A percentile compares a stretch with the other conserved stretches of the same genome.
Evolutionary conservation across 768 basidiomycete genomes (phyloP).

Genomic region (Piloderma croceum): DNA sequence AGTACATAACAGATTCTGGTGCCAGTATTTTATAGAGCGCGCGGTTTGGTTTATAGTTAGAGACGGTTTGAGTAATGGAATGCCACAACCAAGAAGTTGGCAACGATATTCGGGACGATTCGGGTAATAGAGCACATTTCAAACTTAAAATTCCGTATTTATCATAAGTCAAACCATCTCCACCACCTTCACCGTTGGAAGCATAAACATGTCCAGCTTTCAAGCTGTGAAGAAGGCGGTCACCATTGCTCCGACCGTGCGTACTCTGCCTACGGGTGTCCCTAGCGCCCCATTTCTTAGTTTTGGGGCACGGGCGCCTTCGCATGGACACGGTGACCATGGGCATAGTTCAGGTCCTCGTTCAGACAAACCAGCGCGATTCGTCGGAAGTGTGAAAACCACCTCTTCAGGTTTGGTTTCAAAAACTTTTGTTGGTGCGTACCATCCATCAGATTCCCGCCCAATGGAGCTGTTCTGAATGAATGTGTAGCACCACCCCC

Average conservation of each 20-base stretch:
- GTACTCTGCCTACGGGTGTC: conserved; percentile 72
- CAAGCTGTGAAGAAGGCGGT: conserved; percentile 77
- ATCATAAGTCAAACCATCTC: too few relatives aligned
- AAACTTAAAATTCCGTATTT: too few relatives aligned
- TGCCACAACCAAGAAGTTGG: too few relatives aligned
- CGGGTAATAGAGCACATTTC: too few relatives aligned
- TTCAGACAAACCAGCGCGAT: conserved; percentile 56
- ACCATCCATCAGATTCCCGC: conserved; percentile 7
- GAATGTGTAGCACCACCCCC: conserved; percentile 44
- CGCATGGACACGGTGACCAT: conserved; percentile 49
- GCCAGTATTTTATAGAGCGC: too few relatives aligned
- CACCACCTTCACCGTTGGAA: conserved; percentile 2
- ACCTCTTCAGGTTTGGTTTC: conserved; percentile 54
- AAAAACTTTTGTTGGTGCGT: conserved; percentile 60
- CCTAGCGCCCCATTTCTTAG: conserved; percentile 74
- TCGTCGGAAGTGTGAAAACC: conserved; percentile 52
- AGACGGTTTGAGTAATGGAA: too few relatives aligned
- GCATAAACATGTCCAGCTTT: conserved; percentile 54
- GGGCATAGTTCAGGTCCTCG: conserved; percentile 55
- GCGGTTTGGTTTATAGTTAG: too few relatives aligned
- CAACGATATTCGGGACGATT: too few relatives aligned
- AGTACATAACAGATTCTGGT: too few relatives aligned
- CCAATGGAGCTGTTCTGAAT: neutral
- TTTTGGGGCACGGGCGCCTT: conserved; percentile 60
- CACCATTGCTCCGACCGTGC: conserved; percentile 76